Conservation (phyloP, 805 yeast species). For the Candida tallmaniae region DNA sequence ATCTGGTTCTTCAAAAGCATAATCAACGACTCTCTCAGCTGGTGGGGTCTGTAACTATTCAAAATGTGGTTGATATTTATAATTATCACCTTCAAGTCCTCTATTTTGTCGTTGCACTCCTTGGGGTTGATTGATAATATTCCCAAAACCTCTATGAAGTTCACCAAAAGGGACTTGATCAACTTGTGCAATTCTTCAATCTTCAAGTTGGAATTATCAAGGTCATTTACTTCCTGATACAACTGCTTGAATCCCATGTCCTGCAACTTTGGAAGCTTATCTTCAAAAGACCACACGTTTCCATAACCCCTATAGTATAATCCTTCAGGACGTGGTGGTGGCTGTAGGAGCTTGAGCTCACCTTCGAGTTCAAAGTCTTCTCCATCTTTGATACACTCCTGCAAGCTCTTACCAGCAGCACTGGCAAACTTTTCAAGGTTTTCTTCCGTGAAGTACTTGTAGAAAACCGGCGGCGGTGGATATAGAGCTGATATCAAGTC, state of each 20-base stretch:
- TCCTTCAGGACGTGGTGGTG: slow-evolving; percentile 61
- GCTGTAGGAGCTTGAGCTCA: slow-evolving; percentile 54
- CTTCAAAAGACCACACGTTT: slow-evolving; percentile 78
- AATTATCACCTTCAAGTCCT: slow-evolving; percentile 71
- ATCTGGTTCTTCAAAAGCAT: slow-evolving; percentile 69
- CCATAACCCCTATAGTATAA: slow-evolving; percentile 83
- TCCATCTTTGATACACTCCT: background rate
- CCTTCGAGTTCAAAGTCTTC: slow-evolving; percentile 23
- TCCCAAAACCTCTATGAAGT: slow-evolving; percentile 80
- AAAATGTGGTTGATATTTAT: slow-evolving; percentile 89
- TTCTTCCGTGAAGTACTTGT: slow-evolving; percentile 65
- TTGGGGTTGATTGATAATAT: slow-evolving; percentile 71
- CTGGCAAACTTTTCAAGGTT: slow-evolving; percentile 33
- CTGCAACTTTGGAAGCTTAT: slow-evolving; percentile 68
- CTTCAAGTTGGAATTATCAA: slow-evolving; percentile 39
- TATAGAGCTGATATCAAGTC: slow-evolving; percentile 61
- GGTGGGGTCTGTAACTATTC: slow-evolving; percentile 93
- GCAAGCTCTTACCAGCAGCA: background rate
- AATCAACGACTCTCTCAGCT: slow-evolving; percentile 83
- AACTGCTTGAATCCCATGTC: slow-evolving; percentile 77
- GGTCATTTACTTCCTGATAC: slow-evolving; percentile 41
- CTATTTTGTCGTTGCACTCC: slow-evolving; percentile 55
- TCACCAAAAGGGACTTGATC: slow-evolving; percentile 70
- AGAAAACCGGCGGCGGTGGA: slow-evolving; percentile 92
- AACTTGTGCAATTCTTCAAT: slow-evolving; percentile 75